phyloP scores from a whole-genome alignment of 805 yeast species.

The Teunomyces cretensis region DNA sequence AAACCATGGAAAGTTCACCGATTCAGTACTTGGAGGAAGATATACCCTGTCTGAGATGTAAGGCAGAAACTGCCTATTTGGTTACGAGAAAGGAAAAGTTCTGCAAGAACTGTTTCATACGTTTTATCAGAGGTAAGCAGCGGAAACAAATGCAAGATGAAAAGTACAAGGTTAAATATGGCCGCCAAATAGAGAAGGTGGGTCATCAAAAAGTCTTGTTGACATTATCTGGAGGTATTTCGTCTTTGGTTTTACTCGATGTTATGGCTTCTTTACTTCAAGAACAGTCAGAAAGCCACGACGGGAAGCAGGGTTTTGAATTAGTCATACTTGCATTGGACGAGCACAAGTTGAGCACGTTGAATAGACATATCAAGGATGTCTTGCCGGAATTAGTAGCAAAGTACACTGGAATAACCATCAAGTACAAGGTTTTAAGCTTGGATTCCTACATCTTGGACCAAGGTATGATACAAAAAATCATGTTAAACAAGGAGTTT shows the following conservation, averaged over 20 bases:
- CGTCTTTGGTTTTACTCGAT: slow-evolving; percentile 70
- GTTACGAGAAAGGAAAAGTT: slow-evolving; percentile 63
- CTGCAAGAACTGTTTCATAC: slow-evolving; percentile 65
- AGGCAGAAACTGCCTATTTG: slow-evolving; percentile 39
- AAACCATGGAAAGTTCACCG: slow-evolving; percentile 7
- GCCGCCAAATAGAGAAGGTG: slow-evolving; percentile 32
- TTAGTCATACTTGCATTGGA: slow-evolving; percentile 53
- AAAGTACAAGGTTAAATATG: slow-evolving; percentile 68
- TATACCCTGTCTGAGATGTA: slow-evolving; percentile 52
- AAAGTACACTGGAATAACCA: slow-evolving; percentile 19
- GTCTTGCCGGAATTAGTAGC: slow-evolving; percentile 17
- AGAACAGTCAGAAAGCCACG: slow-evolving; percentile 61
- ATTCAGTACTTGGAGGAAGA: slow-evolving; percentile 18
- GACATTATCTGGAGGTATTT: slow-evolving; percentile 64
- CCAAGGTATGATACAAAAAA: slow-evolving; percentile 25
- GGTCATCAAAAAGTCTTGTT: slow-evolving; percentile 50
- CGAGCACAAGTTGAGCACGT: slow-evolving; percentile 23
- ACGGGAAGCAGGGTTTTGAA: slow-evolving; percentile 68
- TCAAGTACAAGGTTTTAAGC: slow-evolving; percentile 41
- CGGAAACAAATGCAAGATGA: slow-evolving; percentile 75
- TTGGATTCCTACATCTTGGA: slow-evolving; percentile 40
- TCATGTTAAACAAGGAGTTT: slow-evolving; percentile 33
- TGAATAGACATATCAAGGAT: slow-evolving; percentile 15
- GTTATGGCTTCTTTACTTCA: slow-evolving; percentile 57
- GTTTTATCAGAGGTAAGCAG: slow-evolving; percentile 76